Evolutionary conservation across 768 basidiomycete species (phyloP).

Genomic region (Rhodotorula sphaerocarpa): DNA sequence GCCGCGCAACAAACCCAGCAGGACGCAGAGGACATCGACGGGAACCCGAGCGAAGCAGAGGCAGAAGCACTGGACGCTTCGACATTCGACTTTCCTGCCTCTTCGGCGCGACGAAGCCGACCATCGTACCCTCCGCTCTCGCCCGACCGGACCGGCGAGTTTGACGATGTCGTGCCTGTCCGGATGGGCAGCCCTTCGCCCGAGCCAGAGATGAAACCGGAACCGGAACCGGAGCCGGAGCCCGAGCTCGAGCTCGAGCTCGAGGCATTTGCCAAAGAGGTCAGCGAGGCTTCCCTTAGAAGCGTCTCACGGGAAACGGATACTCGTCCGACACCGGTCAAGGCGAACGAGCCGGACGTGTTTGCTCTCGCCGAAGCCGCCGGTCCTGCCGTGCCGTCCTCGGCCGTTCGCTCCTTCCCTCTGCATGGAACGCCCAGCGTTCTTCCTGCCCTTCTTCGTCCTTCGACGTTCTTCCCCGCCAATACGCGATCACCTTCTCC

Average conservation of each 20-base stretch:
- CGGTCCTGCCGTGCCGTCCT: no score
- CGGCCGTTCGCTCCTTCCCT: no score
- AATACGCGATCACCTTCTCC: not conserved
- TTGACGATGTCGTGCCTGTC: constrained; percentile 3
- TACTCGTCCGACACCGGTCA: no score
- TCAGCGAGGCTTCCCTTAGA: no score
- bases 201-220: not conserved
- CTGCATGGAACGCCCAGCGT: not conserved
- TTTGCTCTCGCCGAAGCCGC: no score
- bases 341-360: no score
- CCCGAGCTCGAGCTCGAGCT: not conserved
- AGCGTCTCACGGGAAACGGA: no score
- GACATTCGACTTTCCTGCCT: not conserved
- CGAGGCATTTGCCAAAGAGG: not conserved
- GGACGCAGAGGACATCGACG: not conserved
- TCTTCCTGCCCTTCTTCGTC: not conserved
- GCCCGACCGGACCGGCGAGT: constrained; percentile 16
- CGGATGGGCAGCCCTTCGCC: not conserved
- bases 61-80: not conserved
- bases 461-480: not conserved
- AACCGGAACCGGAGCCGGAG: not conserved
- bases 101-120: not conserved
- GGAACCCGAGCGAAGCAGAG: not conserved
- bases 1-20: no score
- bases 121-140: constrained; percentile 15